Base-by-base conservation (phyloP, 257 asterid genomes). In the Jacaranda copaia region DNA sequence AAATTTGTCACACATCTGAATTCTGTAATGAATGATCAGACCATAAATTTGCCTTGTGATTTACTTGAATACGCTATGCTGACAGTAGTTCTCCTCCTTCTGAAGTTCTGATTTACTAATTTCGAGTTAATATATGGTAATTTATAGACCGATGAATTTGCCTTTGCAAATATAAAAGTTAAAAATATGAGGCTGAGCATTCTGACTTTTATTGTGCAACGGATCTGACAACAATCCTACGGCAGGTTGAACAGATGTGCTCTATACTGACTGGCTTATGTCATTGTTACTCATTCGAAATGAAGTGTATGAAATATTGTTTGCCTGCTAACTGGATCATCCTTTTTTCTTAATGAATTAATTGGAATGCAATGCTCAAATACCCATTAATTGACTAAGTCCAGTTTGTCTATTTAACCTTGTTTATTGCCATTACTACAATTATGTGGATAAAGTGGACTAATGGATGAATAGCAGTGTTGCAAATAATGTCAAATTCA, bases 21-120 rank as follows among this genome's bases (percentile, higher is more conserved):
- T 52, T 16, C 18, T 63, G 42, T 52, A 46, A 63, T 62, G 72
- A 46, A 36, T 49, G 62, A 56, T 84, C 82, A 71, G 65, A 61
- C 55, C 35, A 35, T 42, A 35, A 51, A 16, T 52, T 70, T 80
- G 66, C 70, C 61, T 59, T 52, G 46, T 73, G 70, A 68, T 20
- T 68, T 3, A 4, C 62, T 68, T 51, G 1, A 45, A 53, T 25
- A 8, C 71, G 62, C 15, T 35, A 36, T 49, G 5, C 43, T 63
- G 48, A 13, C 19, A 5, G 38, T 19, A 61, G 42, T 9, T 1
- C 68, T 35, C 18, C 19, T 61, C 65, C 6, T 25, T 32, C 9
- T 19, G 65, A 59, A 58, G 57, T 36, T 39, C 46, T 59, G 74
- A 51, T 67, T 51, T 63, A 10, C 57, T 42, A 11, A 65, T 25